phyloP scores from a whole-genome alignment of 2,329 filamentous ascomycete species.

The Aspergillus novoparasiticus region DNA sequence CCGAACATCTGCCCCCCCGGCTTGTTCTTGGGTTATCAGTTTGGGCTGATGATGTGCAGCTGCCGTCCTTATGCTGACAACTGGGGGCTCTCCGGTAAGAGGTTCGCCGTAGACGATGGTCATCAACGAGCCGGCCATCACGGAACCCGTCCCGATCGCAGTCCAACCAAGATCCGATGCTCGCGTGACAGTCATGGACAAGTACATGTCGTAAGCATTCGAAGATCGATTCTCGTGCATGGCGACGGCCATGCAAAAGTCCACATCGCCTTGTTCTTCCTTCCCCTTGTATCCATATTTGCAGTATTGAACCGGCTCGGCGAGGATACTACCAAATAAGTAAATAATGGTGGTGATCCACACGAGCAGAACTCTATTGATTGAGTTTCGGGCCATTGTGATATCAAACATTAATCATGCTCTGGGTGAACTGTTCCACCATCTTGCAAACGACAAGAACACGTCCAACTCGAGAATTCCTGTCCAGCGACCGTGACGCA shows the following conservation, averaged over 20 bases:
- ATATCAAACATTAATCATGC: background rate
- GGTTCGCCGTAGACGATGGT: constrained; percentile 14
- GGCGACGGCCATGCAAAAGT: constrained; percentile 14
- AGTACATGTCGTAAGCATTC: constrained; percentile 10
- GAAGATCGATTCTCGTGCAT: constrained; percentile 13
- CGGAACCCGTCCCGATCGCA: constrained; percentile 13
- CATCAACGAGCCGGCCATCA: constrained; percentile 16
- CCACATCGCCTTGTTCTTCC: background rate
- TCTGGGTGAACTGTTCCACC: background rate
- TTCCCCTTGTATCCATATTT: constrained; percentile 9
- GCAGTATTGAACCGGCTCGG: constrained; percentile 15
- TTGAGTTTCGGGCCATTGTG: background rate
- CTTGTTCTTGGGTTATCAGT: background rate
- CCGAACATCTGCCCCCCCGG: constrained; percentile 6
- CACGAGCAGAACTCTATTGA: background rate
- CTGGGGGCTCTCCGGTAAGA: constrained; percentile 2
- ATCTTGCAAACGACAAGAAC: background rate
- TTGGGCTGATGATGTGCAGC: constrained; percentile 10
- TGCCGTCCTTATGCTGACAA: constrained; percentile 12
- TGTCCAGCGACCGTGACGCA: background rate
- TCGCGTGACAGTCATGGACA: constrained; percentile 10
- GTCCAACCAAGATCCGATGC: constrained; percentile 13
- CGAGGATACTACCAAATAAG: background rate
- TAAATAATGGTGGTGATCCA: background rate
- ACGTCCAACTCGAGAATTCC: background rate